Evolutionary conservation across 805 yeast species (phyloP).

Genomic region (Candida succiphila): DNA sequence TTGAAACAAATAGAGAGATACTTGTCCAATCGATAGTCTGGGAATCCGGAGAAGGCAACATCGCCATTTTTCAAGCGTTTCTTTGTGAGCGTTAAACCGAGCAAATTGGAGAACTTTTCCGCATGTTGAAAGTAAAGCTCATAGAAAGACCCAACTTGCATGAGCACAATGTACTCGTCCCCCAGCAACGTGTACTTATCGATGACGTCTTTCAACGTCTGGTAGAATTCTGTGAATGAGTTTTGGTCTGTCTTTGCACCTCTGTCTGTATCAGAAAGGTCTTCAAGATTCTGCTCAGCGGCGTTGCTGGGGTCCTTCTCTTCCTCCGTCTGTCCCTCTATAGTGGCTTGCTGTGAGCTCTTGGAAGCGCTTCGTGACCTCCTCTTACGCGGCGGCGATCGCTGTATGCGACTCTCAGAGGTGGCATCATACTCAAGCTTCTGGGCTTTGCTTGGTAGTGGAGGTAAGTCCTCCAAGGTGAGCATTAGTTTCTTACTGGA

Average conservation of each 20-base stretch:
- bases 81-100: conserved; percentile 65
- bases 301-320: background rate
- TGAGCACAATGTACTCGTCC: conserved; percentile 42
- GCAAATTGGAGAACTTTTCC: conserved; percentile 50
- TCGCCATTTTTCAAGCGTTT: conserved; percentile 33
- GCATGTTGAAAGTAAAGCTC: conserved; percentile 91
- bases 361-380: background rate
- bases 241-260: conserved; percentile 9
- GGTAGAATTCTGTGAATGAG: conserved; percentile 20
- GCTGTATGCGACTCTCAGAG: too few species aligned
- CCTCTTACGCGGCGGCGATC: too few species aligned
- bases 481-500: too few species aligned
- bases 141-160: conserved; percentile 82
- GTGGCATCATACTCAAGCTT: too few species aligned
- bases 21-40: conserved; percentile 57
- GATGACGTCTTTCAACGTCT: conserved; percentile 17
- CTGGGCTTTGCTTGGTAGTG: too few species aligned
- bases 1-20: conserved; percentile 69
- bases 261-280: conserved; percentile 4
- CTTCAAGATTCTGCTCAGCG: background rate
- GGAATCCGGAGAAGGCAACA: conserved; percentile 90
- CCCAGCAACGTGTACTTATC: conserved; percentile 12
- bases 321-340: background rate
- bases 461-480: too few species aligned
- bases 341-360: background rate